These are phyloP conservation scores for Seiridium unicorne DNA, from an alignment of 2,329 filamentous ascomycete genomes.

Conservation along the genomic window DNA sequence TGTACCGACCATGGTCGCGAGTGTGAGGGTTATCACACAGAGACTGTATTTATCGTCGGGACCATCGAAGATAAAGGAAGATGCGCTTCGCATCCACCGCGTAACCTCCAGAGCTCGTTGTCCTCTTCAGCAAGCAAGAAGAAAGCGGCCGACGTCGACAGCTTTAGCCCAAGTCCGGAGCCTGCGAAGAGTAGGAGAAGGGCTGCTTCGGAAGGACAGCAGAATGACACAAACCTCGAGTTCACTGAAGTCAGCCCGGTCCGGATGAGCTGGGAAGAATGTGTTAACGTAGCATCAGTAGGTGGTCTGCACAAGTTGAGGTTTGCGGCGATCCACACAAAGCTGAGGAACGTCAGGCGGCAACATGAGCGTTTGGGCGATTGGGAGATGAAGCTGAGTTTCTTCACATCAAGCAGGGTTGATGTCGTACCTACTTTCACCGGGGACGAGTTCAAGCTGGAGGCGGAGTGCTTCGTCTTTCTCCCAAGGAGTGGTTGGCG, in stretches of 20 bases:
- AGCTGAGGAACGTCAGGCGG: constrained; percentile 33
- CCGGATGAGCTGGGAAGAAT: constrained; percentile 50
- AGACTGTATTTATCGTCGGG: constrained; percentile 64
- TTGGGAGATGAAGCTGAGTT: constrained; percentile 29
- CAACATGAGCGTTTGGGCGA: constrained; percentile 11
- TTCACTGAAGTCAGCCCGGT: constrained; percentile 38
- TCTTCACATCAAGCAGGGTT: constrained; percentile 36
- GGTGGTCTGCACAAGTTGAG: constrained; percentile 36
- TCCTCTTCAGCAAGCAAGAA: constrained; percentile 12
- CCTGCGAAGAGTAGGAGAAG: constrained; percentile 7
- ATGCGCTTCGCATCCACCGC: constrained; percentile 55
- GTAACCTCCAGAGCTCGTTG: constrained; percentile 35
- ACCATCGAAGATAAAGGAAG: constrained; percentile 52
- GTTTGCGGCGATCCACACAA: constrained; percentile 44
- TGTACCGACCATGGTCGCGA: constrained; percentile 55
- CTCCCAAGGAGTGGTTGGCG: constrained; percentile 29
- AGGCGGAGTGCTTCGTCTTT: constrained; percentile 42
- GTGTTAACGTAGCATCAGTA: constrained; percentile 37
- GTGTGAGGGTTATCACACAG: constrained; percentile 62
- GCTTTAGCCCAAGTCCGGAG: background rate
- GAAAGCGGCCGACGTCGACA: constrained; percentile 26
- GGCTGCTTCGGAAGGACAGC: background rate
- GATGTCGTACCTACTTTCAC: constrained; percentile 34
- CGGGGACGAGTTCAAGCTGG: constrained; percentile 38
- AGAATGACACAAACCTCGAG: constrained; percentile 16